Evolutionary conservation across 805 yeast genomes (phyloP).

Genomic region (Metschnikowia peoriensis): DNA sequence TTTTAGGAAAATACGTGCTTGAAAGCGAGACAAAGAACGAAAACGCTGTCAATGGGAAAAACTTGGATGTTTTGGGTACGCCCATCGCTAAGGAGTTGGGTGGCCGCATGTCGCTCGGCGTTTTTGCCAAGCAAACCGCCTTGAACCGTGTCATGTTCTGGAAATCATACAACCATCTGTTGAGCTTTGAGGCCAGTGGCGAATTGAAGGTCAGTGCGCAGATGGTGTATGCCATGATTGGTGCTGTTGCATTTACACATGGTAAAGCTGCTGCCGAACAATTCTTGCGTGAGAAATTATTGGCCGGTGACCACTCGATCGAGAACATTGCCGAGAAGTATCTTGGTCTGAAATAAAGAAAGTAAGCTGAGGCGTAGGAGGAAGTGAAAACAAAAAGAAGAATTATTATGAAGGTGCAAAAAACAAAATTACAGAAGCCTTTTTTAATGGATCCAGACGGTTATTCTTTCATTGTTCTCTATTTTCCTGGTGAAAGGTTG

Average conservation of each 20-base stretch:
- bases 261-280: constrained; percentile 59
- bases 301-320: constrained; percentile 28
- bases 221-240: constrained; percentile 60
- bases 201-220: constrained; percentile 55
- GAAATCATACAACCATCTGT: constrained; percentile 54
- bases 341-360: constrained; percentile 18
- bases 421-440: not conserved
- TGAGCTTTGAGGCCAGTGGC: constrained; percentile 49
- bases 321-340: constrained; percentile 36
- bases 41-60: constrained; percentile 44
- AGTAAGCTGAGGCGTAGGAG: too few relatives aligned
- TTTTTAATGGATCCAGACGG: not conserved
- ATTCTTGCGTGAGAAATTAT: constrained; percentile 54
- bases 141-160: constrained; percentile 61
- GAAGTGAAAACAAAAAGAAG: too few relatives aligned
- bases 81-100: constrained; percentile 49
- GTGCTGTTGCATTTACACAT: constrained; percentile 62
- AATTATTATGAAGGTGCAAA: too few relatives aligned
- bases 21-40: constrained; percentile 28
- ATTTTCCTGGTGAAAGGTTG: not conserved
- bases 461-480: too few relatives aligned
- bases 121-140: constrained; percentile 48
- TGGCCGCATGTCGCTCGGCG: constrained; percentile 50
- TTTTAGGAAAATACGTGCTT: constrained; percentile 45
- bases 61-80: constrained; percentile 62